Evolutionary conservation across 2,329 filamentous ascomycete genomes (phyloP).

Genomic region (Conoideocrella luteorostrata): DNA sequence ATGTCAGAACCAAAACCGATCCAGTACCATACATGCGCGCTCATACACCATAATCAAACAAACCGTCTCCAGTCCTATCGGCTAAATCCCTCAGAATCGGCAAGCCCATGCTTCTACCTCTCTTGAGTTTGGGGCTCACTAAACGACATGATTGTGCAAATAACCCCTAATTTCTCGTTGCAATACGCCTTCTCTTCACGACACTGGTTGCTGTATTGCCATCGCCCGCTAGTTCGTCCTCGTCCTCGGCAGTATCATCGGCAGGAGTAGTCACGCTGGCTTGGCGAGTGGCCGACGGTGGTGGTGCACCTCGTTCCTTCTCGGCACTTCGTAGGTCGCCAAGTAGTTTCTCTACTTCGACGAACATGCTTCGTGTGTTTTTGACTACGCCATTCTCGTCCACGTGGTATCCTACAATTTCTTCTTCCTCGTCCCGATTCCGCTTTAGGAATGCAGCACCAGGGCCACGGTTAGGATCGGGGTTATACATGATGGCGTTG

Average conservation of each 20-base stretch:
- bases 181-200: slow-evolving; percentile 30
- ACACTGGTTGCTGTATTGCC: slow-evolving; percentile 25
- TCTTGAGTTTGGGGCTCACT: neutral
- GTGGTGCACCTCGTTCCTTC: slow-evolving; percentile 38
- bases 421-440: slow-evolving; percentile 36
- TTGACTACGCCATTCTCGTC: slow-evolving; percentile 84
- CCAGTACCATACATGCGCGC: no score
- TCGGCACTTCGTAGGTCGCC: slow-evolving; percentile 72
- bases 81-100: no score
- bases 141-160: neutral
- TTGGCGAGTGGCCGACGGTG: slow-evolving; percentile 26
- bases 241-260: slow-evolving; percentile 42
- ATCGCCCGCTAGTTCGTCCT: slow-evolving; percentile 41
- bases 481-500: slow-evolving; percentile 98
- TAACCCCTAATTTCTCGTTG: slow-evolving; percentile 24
- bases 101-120: no score
- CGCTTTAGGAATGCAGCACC: slow-evolving; percentile 53
- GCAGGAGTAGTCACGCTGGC: slow-evolving; percentile 34
- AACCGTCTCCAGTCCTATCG: no score
- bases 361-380: slow-evolving; percentile 83
- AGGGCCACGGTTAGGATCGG: slow-evolving; percentile 67
- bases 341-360: slow-evolving; percentile 75
- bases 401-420: slow-evolving; percentile 54
- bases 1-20: no score
- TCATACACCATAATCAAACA: no score